Conservation (phyloP, 768 basidiomycete species). For the Termitomyces sp. region DNA sequence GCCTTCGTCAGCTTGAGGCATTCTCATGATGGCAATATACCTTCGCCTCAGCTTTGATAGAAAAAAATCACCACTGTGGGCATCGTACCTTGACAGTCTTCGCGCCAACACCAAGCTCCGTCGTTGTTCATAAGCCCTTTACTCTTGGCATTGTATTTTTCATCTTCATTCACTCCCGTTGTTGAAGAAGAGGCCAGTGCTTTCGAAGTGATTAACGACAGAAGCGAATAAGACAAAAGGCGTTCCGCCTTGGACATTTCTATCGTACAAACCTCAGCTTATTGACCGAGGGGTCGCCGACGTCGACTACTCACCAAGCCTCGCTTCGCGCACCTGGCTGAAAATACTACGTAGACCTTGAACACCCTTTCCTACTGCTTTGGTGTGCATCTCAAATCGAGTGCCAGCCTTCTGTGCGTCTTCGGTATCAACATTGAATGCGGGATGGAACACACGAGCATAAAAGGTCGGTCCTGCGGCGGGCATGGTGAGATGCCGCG, state of each 20-base stretch:
- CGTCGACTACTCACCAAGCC: constrained; percentile 46
- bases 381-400: constrained; percentile 63
- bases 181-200: constrained; percentile 48
- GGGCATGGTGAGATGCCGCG: constrained; percentile 58
- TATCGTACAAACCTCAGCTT: constrained; percentile 21
- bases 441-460: constrained; percentile 78
- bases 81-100: constrained; percentile 61
- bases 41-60: not conserved
- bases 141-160: constrained; percentile 30
- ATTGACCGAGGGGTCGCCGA: not conserved
- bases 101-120: constrained; percentile 87
- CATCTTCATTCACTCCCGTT: constrained; percentile 46
- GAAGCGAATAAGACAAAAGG: constrained; percentile 65
- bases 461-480: constrained; percentile 77
- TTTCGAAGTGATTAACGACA: constrained; percentile 73
- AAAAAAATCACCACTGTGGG: not conserved
- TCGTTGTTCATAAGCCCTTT: constrained; percentile 64
- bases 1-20: constrained; percentile 79
- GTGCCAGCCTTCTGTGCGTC: constrained; percentile 60
- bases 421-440: constrained; percentile 75
- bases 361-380: constrained; percentile 65
- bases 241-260: constrained; percentile 81
- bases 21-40: constrained; percentile 35
- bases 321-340: constrained; percentile 56
- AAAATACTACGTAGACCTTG: constrained; percentile 65